Evolutionary conservation across 768 basidiomycete genomes (phyloP).

Genomic region (Crepidotus variabilis): DNA sequence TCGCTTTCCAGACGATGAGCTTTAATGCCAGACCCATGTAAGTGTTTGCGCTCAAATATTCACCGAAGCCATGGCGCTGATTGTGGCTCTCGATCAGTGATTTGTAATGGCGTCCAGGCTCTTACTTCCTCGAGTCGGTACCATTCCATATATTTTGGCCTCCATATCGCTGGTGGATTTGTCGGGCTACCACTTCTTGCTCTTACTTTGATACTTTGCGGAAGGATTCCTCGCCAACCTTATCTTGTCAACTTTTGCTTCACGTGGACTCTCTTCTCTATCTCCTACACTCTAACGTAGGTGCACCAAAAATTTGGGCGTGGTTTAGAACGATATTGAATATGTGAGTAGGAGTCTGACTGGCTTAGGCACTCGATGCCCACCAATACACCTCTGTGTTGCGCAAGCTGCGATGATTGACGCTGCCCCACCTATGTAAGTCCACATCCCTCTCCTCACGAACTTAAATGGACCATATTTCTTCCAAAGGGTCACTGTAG

Average conservation of each 20-base stretch:
- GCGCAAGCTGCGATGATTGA: conserved; percentile 51
- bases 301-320: conserved; percentile 15
- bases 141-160: conserved; percentile 31
- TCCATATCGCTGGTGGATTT: conserved; percentile 52
- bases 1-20: neutral
- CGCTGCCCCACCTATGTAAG: conserved; percentile 52
- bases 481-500: conserved; percentile 17
- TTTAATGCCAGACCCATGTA: neutral
- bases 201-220: conserved; percentile 38
- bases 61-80: neutral
- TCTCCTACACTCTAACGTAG: conserved; percentile 48
- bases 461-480: neutral
- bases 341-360: conserved; percentile 11
- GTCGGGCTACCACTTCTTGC: conserved; percentile 47
- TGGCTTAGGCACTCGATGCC: conserved; percentile 11
- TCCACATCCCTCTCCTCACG: neutral
- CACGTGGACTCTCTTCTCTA: conserved; percentile 53
- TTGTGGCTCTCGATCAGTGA: neutral
- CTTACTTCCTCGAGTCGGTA: neutral
- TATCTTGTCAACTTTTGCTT: conserved; percentile 55
- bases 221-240: conserved; percentile 41
- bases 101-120: neutral
- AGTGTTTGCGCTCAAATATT: neutral
- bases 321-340: neutral
- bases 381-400: conserved; percentile 35